Evolutionary conservation across 345 rosid species (phyloP), one percentile per base, ranked within the genome.

Genomic region (Chamaenerion angustifolium): DNA sequence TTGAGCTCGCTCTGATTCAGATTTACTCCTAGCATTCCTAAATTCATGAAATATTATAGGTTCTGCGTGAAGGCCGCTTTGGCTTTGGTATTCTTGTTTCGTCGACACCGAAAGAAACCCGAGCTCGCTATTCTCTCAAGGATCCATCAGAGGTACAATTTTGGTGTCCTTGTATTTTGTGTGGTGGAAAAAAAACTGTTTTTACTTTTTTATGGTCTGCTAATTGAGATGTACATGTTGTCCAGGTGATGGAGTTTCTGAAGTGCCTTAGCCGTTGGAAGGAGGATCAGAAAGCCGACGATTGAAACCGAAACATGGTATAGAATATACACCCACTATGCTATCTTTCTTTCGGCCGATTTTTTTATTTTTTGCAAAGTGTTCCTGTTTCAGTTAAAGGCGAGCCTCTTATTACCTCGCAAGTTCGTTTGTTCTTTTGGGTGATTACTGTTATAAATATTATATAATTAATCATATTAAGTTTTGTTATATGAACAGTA

Each of bases 221-320:
- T 16, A 11, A 8, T 40, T 41, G 52, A 37, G 40, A n/a, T 14
- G 37, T n/a, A 9, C 48, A 43, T 48, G 19, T 27, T 21, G 41
- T 67, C 18, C 65, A 92, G 98, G 98, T 92, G 17, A 80, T 82
- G 96, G 85, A 82, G 83, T 82, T 87, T 66, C 83, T 92, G 35
- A 71, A 76, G 46, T 71, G 79, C 42, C 65, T 87, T 71, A 89
- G 72, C 61, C 54, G 8, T 25, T 92, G 89, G 95, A 82, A 80
- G 82, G 66, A 77, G 37, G 37, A 31, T 31, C 37, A 31, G 37
- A 31, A 31, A 31, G 37, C 37, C 37, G 10, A 31, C 3, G 7
- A 5, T 31, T 31, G 37, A 31, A 31, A 5, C 37, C 8, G 10
- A 31, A 31, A 23, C 3, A 23, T 7, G 7, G 37, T 31, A n/a